Conservation (phyloP, 2,329 filamentous ascomycete genomes). For the Epichloe gansuensis region DNA sequence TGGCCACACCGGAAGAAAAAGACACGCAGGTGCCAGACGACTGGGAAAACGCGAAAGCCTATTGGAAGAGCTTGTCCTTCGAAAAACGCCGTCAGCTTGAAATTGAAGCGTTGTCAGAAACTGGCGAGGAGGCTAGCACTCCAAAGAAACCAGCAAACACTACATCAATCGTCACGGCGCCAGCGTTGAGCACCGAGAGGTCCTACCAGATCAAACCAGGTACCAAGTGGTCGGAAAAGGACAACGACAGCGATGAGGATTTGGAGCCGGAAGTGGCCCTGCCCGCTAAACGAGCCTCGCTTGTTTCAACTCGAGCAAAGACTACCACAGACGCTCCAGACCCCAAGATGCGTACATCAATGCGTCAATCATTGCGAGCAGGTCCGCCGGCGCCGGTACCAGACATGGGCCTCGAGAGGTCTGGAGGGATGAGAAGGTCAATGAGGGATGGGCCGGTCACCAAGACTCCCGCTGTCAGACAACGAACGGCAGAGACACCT, state of each 20-base stretch:
- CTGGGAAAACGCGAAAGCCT: constrained; percentile 56
- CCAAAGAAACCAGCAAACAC: constrained; percentile 11
- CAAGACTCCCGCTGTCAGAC: neutral
- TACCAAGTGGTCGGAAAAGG: constrained; percentile 15
- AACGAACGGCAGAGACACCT: neutral
- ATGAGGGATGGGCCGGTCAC: constrained; percentile 13
- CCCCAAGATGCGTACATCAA: constrained; percentile 32
- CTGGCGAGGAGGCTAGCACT: constrained; percentile 30
- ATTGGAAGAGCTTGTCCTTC: constrained; percentile 53
- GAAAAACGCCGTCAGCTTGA: constrained; percentile 52
- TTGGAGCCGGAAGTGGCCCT: neutral
- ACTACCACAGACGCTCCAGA: neutral
- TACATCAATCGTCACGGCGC: constrained; percentile 15
- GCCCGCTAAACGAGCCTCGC: constrained; percentile 2
- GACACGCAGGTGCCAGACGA: constrained; percentile 25
- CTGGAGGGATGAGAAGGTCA: constrained; percentile 21
- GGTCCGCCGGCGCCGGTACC: constrained; percentile 12
- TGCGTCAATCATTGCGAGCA: constrained; percentile 36
- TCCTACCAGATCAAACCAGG: constrained; percentile 28
- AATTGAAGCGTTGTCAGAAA: constrained; percentile 41
- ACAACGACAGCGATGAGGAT: constrained; percentile 5
- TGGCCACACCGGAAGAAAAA: neutral
- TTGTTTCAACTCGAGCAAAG: neutral
- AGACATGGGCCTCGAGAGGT: constrained; percentile 7
- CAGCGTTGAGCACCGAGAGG: constrained; percentile 11